Base-by-base conservation (phyloP, 2,329 filamentous ascomycete species). In the Cladosporium sp. region DNA sequence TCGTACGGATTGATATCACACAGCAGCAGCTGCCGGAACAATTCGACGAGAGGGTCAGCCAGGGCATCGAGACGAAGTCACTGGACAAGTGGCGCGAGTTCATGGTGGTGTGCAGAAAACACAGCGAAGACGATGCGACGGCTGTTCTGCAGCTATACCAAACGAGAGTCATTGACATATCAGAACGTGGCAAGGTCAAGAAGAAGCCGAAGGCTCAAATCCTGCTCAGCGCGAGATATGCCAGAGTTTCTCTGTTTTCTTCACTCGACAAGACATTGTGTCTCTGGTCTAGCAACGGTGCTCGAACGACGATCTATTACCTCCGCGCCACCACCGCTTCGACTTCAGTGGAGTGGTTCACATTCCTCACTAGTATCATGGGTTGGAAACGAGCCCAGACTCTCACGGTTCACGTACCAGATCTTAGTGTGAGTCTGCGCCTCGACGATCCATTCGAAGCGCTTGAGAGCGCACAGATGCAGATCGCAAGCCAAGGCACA, bases 291-390 rank as follows among this genome's bases (percentile, higher is more conserved):
- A 77, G 78, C 3, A 69, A 71, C 52, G 74, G 72, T 49, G 67
- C 65, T 15, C 76, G 79, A 3, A 82, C 78, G 1, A 72, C 73
- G 29, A 83, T 86, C 46, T 79, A 78, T 55, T 81, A 85, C 53
- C 74, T 86, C 65, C 76, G 80, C 25, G 75, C 82, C 5, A 75
- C 78, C 11, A 83, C 82, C 15, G 73, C 76, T 2, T 78, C 79
- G 5, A 79, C 78, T 57, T 78, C 81, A 6, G 77, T 83, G 8
- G 83, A 86, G 61, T 86, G 83, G 83, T 85, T 82, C 60, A 84
- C 82, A 0, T 85, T 85, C 55, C 69, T 86, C 12, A 72, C 77
- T 11, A 78, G 79, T 46, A 70, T 78, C 7, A 68, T 85, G 16
- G 83, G 83, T 32, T 79, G 76, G 74, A 71, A 74, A 39, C 74